Conservation (phyloP, 345 rosid genomes). For the Excoecaria cochinchinensis region DNA sequence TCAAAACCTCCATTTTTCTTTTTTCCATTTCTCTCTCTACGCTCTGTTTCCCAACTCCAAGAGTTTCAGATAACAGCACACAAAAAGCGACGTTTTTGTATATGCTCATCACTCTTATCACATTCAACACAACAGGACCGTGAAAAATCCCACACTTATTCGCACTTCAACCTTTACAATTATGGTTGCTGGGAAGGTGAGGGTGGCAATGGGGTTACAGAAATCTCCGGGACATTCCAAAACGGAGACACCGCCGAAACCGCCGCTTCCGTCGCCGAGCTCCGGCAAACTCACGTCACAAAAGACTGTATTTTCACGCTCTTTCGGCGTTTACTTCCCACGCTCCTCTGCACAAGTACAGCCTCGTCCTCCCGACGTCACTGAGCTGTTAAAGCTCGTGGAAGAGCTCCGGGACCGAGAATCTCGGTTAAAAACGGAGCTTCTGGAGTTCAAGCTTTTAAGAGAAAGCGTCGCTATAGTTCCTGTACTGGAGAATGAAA, state of each 20-base stretch:
- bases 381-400: slow-evolving; percentile 69
- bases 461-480: slow-evolving; percentile 73
- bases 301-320: slow-evolving; percentile 58
- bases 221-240: slow-evolving; percentile 49
- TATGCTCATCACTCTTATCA: background rate
- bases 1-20: background rate
- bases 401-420: slow-evolving; percentile 81
- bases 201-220: slow-evolving; percentile 78
- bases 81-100: slow-evolving; percentile 15
- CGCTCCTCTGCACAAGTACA: slow-evolving; percentile 96
- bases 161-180: background rate
- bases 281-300: slow-evolving; percentile 31
- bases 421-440: slow-evolving; percentile 63
- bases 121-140: background rate
- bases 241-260: slow-evolving; percentile 29
- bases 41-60: background rate
- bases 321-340: slow-evolving; percentile 87
- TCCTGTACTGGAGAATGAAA: slow-evolving; percentile 61
- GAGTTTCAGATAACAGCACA: slow-evolving; percentile 2
- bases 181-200: slow-evolving; percentile 92
- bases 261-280: slow-evolving; percentile 44
- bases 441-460: slow-evolving; percentile 64
- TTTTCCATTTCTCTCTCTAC: slow-evolving; percentile 5
- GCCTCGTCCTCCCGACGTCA: slow-evolving; percentile 74
- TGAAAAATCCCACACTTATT: background rate